Evolutionary conservation across 1,284 basidiomycete genomes (phyloP), one percentile per base, ranked within the genome.

Genomic region (Mycosarcoma mackinlayi): DNA sequence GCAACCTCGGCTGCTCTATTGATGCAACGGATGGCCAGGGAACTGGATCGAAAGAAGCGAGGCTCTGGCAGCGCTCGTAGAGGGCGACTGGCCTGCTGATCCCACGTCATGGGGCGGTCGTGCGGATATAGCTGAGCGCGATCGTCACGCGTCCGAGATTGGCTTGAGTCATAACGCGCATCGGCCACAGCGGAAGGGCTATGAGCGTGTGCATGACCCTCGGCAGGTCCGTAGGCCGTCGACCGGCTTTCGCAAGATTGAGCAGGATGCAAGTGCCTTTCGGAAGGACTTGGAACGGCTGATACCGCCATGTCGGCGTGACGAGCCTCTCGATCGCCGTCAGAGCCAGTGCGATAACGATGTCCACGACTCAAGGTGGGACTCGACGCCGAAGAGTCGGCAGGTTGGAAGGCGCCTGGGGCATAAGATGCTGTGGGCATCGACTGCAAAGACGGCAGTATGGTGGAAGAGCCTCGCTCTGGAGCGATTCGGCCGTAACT

Each of bases 271-370:
- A 52, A 9, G n/a, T 65, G 56, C 33, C 44, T 51, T 25, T 66
- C 63, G 10, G 53, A 27, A 23, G 63, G 63, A 23, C 63, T 66
- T 34, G 56, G 56, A 19, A 14, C 39, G 19, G 54, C 31, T 11
- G 31, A 40, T 16, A 40, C 3, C 10, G 52, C 28, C 8, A 41
- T 11, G 1, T 50, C 55, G 21, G 51, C 34, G 16, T 51, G 40
- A 7, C 33, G 57, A 25, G 44, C 47, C 0, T 66, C 39, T 10
- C 48, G 57, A 25, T 66, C 63, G 34, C 63, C 63, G 37, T 66
- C 63, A n/a, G 63, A 66, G 13, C 60, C 31, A n/a, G 57, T 66
- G 3, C 57, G 57, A 23, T 52, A 56, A 30, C 63, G 57, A 23
- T 51, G 39, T 23, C 9, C 40, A 13, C 52, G 52, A 47, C 35